Base-by-base conservation (phyloP, 75 land plant genomes). In the Adiantum capillusveneris region DNA sequence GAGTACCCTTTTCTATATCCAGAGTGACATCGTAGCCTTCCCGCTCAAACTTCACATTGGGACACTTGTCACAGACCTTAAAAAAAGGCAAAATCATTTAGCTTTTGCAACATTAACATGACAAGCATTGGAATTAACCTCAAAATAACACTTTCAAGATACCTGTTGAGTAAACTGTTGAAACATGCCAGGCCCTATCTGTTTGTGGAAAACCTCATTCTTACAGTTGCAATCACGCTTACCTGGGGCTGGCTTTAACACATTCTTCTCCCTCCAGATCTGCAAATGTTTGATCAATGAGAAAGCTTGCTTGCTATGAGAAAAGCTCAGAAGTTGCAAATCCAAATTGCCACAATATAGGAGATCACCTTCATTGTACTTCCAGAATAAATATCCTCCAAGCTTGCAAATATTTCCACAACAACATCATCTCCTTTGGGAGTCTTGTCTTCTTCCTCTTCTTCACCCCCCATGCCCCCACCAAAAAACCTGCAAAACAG, bases 131-230 rank as follows among this genome's bases (percentile, higher is more conserved):
- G n/a, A 57, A 57, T 57, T 29, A 14, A 57, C 17, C 27, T 7
- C 28, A 13, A 39, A 39, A 39, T 9, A 9, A 9, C 26, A 41
- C 25, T 21, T 0, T 7, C 29, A 13, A 28, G 19, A 34, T 69
- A 87, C 91, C 86, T 92, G 89, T 53, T 87, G 82, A 29, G 97
- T 92, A 75, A 82, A 85, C 68, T 92, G 97, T 75, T 92, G 97
- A 56, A 72, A 88, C 97, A 92, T 92, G 65, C 97, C 97, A 11
- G 94, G 97, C 12, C 79, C 97, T 56, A 92, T 82, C 77, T 92
- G 97, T 65, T 69, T 89, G 56, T 92, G 97, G 58, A 73, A 78
- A 27, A 88, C 84, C 64, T 92, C 93, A 78, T 92, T 88, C 65
- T 84, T 80, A 58, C 97, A 92, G 57, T 92, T 92, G 57, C 97